Evolutionary conservation across 495 filamentous ascomycete species (phyloP).

Genomic region (Aspergillus taichungensis): DNA sequence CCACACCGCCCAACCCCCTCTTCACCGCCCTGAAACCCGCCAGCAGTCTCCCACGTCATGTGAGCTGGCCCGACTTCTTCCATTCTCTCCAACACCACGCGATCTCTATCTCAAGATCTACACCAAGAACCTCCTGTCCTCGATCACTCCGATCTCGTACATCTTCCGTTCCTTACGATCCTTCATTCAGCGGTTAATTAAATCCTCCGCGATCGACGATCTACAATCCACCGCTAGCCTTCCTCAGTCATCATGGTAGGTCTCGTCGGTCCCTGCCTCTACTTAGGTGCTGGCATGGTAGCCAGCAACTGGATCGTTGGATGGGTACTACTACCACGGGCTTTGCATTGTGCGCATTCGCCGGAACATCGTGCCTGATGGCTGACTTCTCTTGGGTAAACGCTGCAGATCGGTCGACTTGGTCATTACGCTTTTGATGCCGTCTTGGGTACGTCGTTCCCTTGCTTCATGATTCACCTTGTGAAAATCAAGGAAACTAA

Average conservation of each 20-base stretch:
- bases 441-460: constrained; percentile 61
- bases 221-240: too few species aligned
- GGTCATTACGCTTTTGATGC: constrained; percentile 96
- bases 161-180: too few species aligned
- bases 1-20: not conserved
- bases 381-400: not conserved
- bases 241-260: constrained; percentile 15
- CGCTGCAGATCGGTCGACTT: constrained; percentile 73
- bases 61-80: constrained; percentile 14
- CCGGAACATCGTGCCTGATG: constrained; percentile 3
- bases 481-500: constrained; percentile 17
- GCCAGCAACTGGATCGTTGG: too few species aligned
- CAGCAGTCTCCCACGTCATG: constrained; percentile 17
- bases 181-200: too few species aligned
- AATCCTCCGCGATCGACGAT: too few species aligned
- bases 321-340: too few species aligned
- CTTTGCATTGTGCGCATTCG: not conserved
- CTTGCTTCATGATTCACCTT: constrained; percentile 1
- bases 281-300: too few species aligned
- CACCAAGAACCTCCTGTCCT: too few species aligned
- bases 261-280: not conserved
- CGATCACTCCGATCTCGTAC: too few species aligned
- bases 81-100: too few species aligned
- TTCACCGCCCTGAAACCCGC: constrained; percentile 1
- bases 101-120: too few species aligned